Conservation (phyloP, 2,329 filamentous ascomycete species). For the Balansia obtecta region DNA sequence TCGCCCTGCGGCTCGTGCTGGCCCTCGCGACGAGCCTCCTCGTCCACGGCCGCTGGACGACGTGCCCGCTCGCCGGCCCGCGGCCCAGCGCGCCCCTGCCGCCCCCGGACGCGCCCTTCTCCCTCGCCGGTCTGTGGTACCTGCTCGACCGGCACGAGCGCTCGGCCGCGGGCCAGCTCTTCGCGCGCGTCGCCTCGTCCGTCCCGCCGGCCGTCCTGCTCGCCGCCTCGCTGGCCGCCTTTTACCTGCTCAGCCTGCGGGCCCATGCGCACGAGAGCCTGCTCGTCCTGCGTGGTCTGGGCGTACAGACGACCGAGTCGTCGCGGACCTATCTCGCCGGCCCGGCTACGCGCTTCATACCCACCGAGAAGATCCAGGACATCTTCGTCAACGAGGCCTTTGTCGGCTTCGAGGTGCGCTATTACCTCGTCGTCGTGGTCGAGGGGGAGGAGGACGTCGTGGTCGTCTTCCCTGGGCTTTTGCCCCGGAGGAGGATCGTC, state of each 20-base stretch:
- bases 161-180: conserved; percentile 21
- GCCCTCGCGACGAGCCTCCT: conserved; percentile 31
- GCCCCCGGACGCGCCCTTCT: conserved; percentile 9
- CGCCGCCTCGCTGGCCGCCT: conserved; percentile 20
- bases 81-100: conserved; percentile 5
- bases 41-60: conserved; percentile 35
- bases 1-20: conserved; percentile 31
- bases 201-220: conserved; percentile 29
- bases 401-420: conserved; percentile 77
- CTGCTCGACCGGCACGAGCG: conserved; percentile 14
- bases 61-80: conserved; percentile 17
- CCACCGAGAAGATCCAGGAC: conserved; percentile 83
- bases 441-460: conserved; percentile 80
- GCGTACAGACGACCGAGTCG: conserved; percentile 73
- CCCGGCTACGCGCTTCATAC: conserved; percentile 52
- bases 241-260: conserved; percentile 33
- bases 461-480: conserved; percentile 79
- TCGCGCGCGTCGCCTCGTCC: conserved; percentile 18
- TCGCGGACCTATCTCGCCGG: conserved; percentile 44
- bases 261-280: conserved; percentile 64
- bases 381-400: conserved; percentile 94
- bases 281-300: conserved; percentile 76
- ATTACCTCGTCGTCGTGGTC: conserved; percentile 82
- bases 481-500: conserved; percentile 63
- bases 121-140: conserved; percentile 14